Evolutionary conservation across 331 rosid genomes (phyloP).

Genomic region (Malus hybrid): DNA sequence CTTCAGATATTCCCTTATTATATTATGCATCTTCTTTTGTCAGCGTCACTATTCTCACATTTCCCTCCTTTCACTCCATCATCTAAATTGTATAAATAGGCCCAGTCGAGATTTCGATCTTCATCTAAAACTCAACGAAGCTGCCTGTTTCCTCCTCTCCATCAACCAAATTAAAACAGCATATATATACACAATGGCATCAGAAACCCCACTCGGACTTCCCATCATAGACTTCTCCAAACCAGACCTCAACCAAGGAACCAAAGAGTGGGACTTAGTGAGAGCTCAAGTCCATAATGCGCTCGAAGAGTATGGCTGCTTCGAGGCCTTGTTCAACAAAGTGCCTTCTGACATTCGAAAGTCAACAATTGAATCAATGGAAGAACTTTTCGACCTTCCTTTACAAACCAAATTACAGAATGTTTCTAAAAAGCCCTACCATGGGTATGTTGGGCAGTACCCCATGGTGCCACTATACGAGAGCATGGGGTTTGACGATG

Average conservation of each 20-base stretch:
- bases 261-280: conserved; percentile 34
- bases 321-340: conserved; percentile 45
- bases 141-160: neutral
- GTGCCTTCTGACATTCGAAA: conserved; percentile 31
- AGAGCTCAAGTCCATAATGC: conserved; percentile 39
- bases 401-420: conserved; percentile 43
- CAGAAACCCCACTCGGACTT: conserved; percentile 14
- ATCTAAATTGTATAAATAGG: neutral
- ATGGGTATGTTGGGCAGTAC: conserved; percentile 50
- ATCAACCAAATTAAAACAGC: neutral
- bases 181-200: neutral
- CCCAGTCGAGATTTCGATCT: neutral
- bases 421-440: conserved; percentile 42
- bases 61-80: neutral
- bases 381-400: conserved; percentile 53
- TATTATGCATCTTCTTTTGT: too few species aligned
- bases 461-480: conserved; percentile 48
- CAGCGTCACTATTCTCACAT: neutral
- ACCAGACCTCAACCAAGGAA: conserved; percentile 5
- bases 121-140: neutral
- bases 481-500: conserved; percentile 48
- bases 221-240: conserved; percentile 35
- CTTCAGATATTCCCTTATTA: neutral
- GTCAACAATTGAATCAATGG: conserved; percentile 12
- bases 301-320: conserved; percentile 56